phyloP scores from a whole-genome alignment of 805 yeast species.

The Ogataea dorogensis region DNA sequence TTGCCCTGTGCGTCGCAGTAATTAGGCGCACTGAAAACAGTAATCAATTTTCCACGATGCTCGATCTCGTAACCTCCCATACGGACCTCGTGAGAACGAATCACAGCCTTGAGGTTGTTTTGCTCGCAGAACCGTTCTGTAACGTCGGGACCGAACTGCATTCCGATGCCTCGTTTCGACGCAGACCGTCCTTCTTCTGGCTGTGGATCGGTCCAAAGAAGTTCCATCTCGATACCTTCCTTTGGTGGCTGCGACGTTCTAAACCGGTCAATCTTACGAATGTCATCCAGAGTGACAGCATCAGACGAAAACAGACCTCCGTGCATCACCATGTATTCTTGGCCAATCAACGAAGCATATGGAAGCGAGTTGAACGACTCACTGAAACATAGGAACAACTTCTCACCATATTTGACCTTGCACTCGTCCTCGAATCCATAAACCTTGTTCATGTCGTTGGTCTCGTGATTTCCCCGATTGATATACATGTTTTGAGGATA shows the following conservation, averaged over 20 bases:
- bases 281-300: slow-evolving; percentile 66
- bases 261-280: slow-evolving; percentile 69
- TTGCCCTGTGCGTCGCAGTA: slow-evolving; percentile 94
- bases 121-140: slow-evolving; percentile 72
- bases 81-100: slow-evolving; percentile 94
- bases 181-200: slow-evolving; percentile 72
- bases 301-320: slow-evolving; percentile 91
- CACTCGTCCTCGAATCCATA: slow-evolving; percentile 97
- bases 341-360: slow-evolving; percentile 75
- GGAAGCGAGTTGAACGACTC: slow-evolving; percentile 87
- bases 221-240: slow-evolving; percentile 92
- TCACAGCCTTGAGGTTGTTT: slow-evolving; percentile 73
- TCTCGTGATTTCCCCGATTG: slow-evolving; percentile 96
- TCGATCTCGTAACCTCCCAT: slow-evolving; percentile 87
- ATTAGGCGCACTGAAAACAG: slow-evolving; percentile 98
- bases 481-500: slow-evolving; percentile 69
- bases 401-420: slow-evolving; percentile 81
- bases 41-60: slow-evolving; percentile 80
- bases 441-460: slow-evolving; percentile 93
- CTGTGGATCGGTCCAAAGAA: slow-evolving; percentile 98
- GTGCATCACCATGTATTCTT: slow-evolving; percentile 84
- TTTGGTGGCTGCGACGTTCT: slow-evolving; percentile 75
- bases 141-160: slow-evolving; percentile 95
- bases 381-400: slow-evolving; percentile 76
- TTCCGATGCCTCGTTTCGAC: slow-evolving; percentile 91